These are phyloP conservation scores for Corylus heterophylla DNA, from an alignment of 306 rosid species.

Conservation along the genomic window DNA sequence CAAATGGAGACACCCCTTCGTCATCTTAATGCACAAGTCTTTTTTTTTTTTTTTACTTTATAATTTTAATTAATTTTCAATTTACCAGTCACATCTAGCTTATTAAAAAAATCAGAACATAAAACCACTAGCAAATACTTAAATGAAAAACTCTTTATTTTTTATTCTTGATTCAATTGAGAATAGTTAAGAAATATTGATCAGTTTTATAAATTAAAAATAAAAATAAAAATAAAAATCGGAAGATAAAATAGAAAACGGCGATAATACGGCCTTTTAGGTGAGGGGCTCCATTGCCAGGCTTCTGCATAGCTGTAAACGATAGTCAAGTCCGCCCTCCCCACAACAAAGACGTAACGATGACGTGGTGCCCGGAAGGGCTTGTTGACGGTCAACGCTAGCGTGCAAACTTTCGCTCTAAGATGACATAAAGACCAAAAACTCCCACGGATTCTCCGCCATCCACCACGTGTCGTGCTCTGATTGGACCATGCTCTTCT, in stretches of 20 bases:
- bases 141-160: too few relatives aligned
- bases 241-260: not conserved
- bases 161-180: too few relatives aligned
- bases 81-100: not conserved
- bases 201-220: not conserved
- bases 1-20: too few relatives aligned
- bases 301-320: not conserved
- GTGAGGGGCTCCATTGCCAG: not conserved
- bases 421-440: not conserved
- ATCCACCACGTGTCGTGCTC: conserved; percentile 24
- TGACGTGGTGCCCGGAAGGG: not conserved
- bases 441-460: conserved; percentile 47
- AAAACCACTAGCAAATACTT: not conserved
- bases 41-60: too few relatives aligned
- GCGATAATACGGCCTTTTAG: not conserved
- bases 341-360: not conserved
- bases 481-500: conserved; percentile 37
- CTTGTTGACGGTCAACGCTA: conserved; percentile 42
- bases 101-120: not conserved
- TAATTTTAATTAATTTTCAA: too few relatives aligned
- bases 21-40: too few relatives aligned
- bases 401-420: conserved; percentile 11
- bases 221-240: not conserved
- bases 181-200: too few relatives aligned
- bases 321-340: not conserved